Conservation (phyloP, 371 early-diverging fungal genomes). For the Basidiobolus heterosporus region DNA sequence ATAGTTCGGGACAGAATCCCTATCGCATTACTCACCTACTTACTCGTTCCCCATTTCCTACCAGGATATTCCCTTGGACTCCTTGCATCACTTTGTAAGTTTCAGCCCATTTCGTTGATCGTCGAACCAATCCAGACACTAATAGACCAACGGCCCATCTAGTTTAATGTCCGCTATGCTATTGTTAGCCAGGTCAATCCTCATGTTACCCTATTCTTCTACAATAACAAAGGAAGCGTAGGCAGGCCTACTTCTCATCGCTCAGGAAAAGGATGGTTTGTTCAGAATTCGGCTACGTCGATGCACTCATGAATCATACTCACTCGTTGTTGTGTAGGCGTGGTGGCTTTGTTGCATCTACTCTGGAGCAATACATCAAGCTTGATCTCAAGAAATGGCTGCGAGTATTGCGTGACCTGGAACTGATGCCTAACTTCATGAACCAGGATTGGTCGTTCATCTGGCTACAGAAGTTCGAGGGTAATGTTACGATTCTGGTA, state of each 20-base stretch:
- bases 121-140: neutral
- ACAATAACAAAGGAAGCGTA: slow-evolving; percentile 50
- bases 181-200: slow-evolving; percentile 82
- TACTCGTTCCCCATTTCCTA: too few species aligned
- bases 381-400: slow-evolving; percentile 80
- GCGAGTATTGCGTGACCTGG: slow-evolving; percentile 54
- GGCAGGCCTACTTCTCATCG: slow-evolving; percentile 51
- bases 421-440: slow-evolving; percentile 53
- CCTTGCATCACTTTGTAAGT: slow-evolving; percentile 3
- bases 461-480: slow-evolving; percentile 79
- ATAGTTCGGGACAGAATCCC: neutral
- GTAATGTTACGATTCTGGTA: slow-evolving; percentile 67
- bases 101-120: neutral
- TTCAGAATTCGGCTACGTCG: neutral
- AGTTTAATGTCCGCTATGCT: slow-evolving; percentile 74
- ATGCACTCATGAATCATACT: too few species aligned
- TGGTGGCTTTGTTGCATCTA: slow-evolving; percentile 72
- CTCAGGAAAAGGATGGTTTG: slow-evolving; percentile 34
- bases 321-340: slow-evolving; percentile 23
- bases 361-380: slow-evolving; percentile 59
- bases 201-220: slow-evolving; percentile 73
- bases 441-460: slow-evolving; percentile 66
- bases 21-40: too few species aligned
- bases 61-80: slow-evolving; percentile 5
- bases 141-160: slow-evolving; percentile 40